Evolutionary conservation across 1,284 basidiomycete species (phyloP), one percentile per base, ranked within the genome.

Genomic region (Lentinus polychrous): DNA sequence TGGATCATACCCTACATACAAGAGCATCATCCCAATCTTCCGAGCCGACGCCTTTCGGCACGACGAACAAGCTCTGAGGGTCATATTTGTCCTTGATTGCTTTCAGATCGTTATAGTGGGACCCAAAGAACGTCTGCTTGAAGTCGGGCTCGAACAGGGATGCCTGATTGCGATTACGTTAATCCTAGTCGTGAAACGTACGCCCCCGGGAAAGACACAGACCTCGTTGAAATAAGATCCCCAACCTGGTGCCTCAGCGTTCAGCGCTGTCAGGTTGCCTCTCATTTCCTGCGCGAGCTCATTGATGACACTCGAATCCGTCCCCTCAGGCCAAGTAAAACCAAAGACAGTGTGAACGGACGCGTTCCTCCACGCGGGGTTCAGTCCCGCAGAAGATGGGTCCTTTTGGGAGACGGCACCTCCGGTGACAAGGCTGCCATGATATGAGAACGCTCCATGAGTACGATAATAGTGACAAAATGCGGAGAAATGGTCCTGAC

Each of bases 181-280:
- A 5, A 37, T 37, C 14, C n/a, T n/a, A n/a, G 35, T 10, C 44
- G 11, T 15, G 8, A 8, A n/a, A 10, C n/a, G n/a, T n/a, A n/a
- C n/a, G n/a, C n/a, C n/a, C n/a, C n/a, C n/a, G n/a, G n/a, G n/a
- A n/a, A n/a, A n/a, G n/a, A n/a, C 31, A 52, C 69, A 12, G 14
- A 67, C 71, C 64, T 77, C 72, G 46, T 75, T 73, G 37, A 71
- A 60, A 49, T 70, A 70, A 1, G 67, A 62, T 2, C 65, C 71
- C 5, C 66, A 64, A 14, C 62, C 59, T 2, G 66, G 63, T 0
- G 60, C 56, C 17, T 57, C 54, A 12, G 44, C 57, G 14, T 52
- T 56, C 10, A 65, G 44, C 2, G 18, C 48, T 4, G 61, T 55
- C 8, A 70, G 54, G 27, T 53, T 52, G 33, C 61, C 60, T 12